Evolutionary conservation across 2,329 filamentous ascomycete species (phyloP).

Genomic region (Aspergillus sp.): DNA sequence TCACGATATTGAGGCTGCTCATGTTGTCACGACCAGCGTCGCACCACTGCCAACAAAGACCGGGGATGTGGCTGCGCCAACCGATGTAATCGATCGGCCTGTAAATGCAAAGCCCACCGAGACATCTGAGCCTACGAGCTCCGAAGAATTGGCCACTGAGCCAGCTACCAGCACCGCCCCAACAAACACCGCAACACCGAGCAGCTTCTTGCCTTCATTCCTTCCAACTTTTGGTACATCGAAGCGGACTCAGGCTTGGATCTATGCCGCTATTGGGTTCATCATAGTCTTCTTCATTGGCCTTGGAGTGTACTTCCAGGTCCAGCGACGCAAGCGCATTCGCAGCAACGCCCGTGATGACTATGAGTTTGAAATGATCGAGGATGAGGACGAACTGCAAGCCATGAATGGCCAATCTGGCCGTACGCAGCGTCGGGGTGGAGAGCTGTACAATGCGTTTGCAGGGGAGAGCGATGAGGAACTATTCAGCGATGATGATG

Average conservation of each 20-base stretch:
- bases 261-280: constrained; percentile 78
- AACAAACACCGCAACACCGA: constrained; percentile 33
- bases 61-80: constrained; percentile 43
- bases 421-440: constrained; percentile 58
- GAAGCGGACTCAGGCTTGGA: constrained; percentile 86
- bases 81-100: constrained; percentile 63
- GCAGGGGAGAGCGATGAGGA: constrained; percentile 85
- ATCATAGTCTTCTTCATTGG: constrained; percentile 80
- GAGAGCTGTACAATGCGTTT: constrained; percentile 96
- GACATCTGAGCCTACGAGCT: constrained; percentile 19
- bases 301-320: constrained; percentile 74
- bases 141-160: constrained; percentile 24
- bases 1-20: constrained; percentile 65
- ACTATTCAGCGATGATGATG: constrained; percentile 45
- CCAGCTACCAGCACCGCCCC: constrained; percentile 24
- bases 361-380: constrained; percentile 92
- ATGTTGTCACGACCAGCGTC: constrained; percentile 61
- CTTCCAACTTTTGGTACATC: constrained; percentile 88
- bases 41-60: constrained; percentile 44
- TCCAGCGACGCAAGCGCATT: constrained; percentile 71
- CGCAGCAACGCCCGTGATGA: constrained; percentile 71
- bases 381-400: constrained; percentile 64
- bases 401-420: constrained; percentile 45
- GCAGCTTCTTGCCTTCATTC: constrained; percentile 70
- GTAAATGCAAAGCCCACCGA: constrained; percentile 54